These are phyloP conservation scores for Isabelozyma rhagii DNA, from an alignment of 805 yeast genomes.

Conservation along the genomic window DNA sequence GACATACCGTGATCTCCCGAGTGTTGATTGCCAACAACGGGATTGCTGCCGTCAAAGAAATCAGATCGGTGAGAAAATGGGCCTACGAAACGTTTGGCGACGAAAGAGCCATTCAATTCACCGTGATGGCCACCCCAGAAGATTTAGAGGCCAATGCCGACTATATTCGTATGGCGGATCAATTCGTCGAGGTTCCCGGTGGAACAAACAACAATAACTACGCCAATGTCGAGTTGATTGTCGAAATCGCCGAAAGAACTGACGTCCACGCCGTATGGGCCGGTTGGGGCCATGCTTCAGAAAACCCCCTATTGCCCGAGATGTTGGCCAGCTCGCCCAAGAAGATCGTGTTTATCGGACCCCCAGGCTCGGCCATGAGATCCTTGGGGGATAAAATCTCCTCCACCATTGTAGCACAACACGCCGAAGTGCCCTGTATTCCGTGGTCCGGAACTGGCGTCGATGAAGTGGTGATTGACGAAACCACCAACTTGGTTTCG, in stretches of 20 bases:
- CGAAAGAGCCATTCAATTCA: constrained; percentile 89
- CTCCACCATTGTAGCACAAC: constrained; percentile 98
- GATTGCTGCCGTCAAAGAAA: constrained; percentile 98
- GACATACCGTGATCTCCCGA: constrained; percentile 90
- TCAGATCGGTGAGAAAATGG: constrained; percentile 97
- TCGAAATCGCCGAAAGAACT: constrained; percentile 95
- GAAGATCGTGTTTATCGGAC: constrained; percentile 92
- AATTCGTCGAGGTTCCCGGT: constrained; percentile 97
- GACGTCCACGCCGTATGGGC: constrained; percentile 99
- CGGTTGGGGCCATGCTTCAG: constrained; percentile 99
- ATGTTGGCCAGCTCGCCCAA: constrained; percentile 89
- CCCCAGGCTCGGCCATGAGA: constrained; percentile 99
- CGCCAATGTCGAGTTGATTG: constrained; percentile 96
- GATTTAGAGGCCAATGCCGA: constrained; percentile 96
- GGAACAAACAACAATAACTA: constrained; percentile 98
- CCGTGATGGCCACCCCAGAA: constrained; percentile 99
- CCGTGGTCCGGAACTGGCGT: constrained; percentile 99
- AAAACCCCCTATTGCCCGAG: constrained; percentile 93
- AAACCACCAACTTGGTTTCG: constrained; percentile 73
- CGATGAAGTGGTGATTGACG: constrained; percentile 70
- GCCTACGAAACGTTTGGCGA: constrained; percentile 98
- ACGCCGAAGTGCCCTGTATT: constrained; percentile 96
- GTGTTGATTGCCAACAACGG: constrained; percentile 97
- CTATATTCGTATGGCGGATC: constrained; percentile 98
- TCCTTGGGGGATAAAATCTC: constrained; percentile 98